Percentiles rank a stretch among this genome's conserved stretches.
Evolutionary conservation across 805 yeast genomes (phyloP).

Genomic region (Ascoidea rubescens): DNA sequence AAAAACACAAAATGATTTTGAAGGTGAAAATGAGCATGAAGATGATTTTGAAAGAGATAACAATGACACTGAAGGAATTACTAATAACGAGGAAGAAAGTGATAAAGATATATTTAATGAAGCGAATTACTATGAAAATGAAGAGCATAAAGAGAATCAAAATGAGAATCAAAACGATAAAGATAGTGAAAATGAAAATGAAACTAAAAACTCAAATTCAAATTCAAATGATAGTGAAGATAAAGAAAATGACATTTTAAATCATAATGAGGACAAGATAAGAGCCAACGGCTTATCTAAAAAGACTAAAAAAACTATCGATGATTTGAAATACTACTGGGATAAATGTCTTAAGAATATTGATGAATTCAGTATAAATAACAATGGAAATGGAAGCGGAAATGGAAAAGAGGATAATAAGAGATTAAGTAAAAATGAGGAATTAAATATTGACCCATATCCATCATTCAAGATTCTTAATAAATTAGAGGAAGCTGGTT

Average conservation of each 20-base stretch:
- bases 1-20: not conserved
- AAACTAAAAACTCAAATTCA: not conserved
- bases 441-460: not conserved
- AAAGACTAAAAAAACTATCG: not conserved
- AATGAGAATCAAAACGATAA: not conserved
- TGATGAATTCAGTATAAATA: not conserved
- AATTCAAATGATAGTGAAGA: not conserved
- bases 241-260: not conserved
- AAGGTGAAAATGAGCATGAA: not conserved
- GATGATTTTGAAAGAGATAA: not conserved
- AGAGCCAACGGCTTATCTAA: too few relatives aligned
- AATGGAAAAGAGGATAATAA: not conserved
- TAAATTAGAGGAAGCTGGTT: not conserved
- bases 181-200: not conserved
- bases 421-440: not conserved
- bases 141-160: not conserved
- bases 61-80: not conserved
- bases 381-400: not conserved
- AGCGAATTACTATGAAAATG: not conserved
- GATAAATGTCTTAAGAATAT: not conserved
- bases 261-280: too few relatives aligned
- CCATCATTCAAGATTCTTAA: not conserved
- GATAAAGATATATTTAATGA: not conserved
- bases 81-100: not conserved
- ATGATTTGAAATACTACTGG: not conserved